Evolutionary conservation across 352 stramenopile genomes (phyloP).

Genomic region (Phytophthora pseudosyringae): DNA sequence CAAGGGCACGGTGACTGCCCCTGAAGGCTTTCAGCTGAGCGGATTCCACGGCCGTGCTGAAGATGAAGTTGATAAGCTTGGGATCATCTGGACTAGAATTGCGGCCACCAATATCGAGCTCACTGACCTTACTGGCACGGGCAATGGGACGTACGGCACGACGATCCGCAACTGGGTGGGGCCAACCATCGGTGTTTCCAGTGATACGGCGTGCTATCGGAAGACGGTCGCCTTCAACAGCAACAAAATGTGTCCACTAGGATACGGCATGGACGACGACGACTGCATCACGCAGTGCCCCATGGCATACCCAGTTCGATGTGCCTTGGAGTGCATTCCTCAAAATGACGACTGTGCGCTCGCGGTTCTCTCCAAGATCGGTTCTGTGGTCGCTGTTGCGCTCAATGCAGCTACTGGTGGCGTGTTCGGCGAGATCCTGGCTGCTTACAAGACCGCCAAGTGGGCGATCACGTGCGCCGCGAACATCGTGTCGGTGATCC

Average conservation of each 20-base stretch:
- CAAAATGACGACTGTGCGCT: conserved; percentile 36
- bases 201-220: conserved; percentile 31
- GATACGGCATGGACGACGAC: conserved; percentile 28
- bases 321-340: conserved; percentile 53
- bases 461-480: conserved; percentile 32
- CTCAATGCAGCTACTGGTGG: conserved; percentile 32
- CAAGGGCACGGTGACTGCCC: conserved; percentile 16
- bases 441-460: conserved; percentile 32
- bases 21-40: conserved; percentile 27
- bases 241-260: conserved; percentile 33
- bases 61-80: conserved; percentile 35
- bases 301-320: conserved; percentile 38
- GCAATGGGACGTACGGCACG: conserved; percentile 14
- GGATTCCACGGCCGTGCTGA: conserved; percentile 30
- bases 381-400: conserved; percentile 28
- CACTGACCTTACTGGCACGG: too few species aligned
- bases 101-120: conserved; percentile 15
- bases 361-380: conserved; percentile 34
- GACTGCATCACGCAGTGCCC: conserved; percentile 40
- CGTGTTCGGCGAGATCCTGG: conserved; percentile 30
- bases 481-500: conserved; percentile 27
- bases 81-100: conserved; percentile 35
- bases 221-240: conserved; percentile 28
- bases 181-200: conserved; percentile 22
- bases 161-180: conserved; percentile 37